Percentiles rank a stretch among this genome's conserved stretches.
These are phyloP conservation scores for Nakazawaea wickerhamii DNA, from an alignment of 805 yeast genomes.

Conservation along the genomic window DNA sequence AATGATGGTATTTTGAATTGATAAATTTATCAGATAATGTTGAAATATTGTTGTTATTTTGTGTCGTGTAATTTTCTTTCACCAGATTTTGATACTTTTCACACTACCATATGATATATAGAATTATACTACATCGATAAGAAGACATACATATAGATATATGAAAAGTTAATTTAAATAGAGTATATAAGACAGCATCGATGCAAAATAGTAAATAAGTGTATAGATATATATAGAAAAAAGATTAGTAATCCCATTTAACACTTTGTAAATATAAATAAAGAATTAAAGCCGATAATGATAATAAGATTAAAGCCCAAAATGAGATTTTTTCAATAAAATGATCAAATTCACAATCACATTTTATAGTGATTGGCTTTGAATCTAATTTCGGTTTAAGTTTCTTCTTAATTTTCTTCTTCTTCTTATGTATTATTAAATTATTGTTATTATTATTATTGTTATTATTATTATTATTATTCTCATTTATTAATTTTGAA, in stretches of 20 bases:
- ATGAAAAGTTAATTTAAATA: too few species aligned
- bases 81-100: too few species aligned
- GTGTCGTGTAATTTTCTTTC: too few species aligned
- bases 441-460: slow-evolving; percentile 6
- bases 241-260: slow-evolving; percentile 4
- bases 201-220: neutral
- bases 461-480: too few species aligned
- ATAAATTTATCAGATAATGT: too few species aligned
- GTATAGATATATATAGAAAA: neutral
- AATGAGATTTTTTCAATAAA: slow-evolving; percentile 14
- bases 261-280: slow-evolving; percentile 23
- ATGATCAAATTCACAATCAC: slow-evolving; percentile 4
- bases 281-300: slow-evolving; percentile 22
- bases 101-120: too few species aligned
- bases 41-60: too few species aligned
- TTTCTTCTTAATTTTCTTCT: slow-evolving; percentile 14
- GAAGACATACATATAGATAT: neutral
- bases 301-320: slow-evolving; percentile 17
- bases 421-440: slow-evolving; percentile 9
- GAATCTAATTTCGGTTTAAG: neutral
- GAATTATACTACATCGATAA: too few species aligned
- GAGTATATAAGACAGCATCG: neutral
- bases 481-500: too few species aligned
- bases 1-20: neutral
- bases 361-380: too few species aligned